Evolutionary conservation across 495 filamentous ascomycete species (phyloP).

Genomic region (Talaromyces ruber): DNA sequence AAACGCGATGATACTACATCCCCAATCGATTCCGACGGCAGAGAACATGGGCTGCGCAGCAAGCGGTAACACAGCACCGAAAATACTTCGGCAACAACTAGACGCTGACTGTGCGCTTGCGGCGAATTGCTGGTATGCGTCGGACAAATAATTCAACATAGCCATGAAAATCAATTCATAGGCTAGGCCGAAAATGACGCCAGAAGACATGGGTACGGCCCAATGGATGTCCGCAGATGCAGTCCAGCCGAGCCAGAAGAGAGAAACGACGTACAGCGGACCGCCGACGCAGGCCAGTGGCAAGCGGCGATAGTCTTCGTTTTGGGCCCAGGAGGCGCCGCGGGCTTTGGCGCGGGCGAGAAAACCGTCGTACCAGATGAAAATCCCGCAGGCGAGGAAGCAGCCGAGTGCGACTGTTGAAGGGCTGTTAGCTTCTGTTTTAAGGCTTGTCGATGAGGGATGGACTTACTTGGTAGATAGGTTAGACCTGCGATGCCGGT

Average conservation of each 20-base stretch:
- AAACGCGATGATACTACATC: constrained; percentile 32
- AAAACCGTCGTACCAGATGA: constrained; percentile 31
- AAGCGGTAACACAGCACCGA: constrained; percentile 34
- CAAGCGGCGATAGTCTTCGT: constrained; percentile 31
- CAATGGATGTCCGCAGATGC: constrained; percentile 27
- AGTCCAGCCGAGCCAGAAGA: constrained; percentile 34
- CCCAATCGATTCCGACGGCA: constrained; percentile 33
- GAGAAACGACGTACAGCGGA: constrained; percentile 27
- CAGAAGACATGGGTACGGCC: constrained; percentile 29
- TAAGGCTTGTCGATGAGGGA: not conserved
- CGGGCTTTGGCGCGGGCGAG: constrained; percentile 25
- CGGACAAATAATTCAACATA: constrained; percentile 37
- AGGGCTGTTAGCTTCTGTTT: not conserved
- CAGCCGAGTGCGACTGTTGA: constrained; percentile 24
- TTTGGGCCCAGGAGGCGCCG: constrained; percentile 24
- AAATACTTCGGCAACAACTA: constrained; percentile 28
- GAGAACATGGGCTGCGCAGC: constrained; percentile 32
- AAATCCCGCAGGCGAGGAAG: constrained; percentile 21
- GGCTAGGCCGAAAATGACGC: constrained; percentile 31
- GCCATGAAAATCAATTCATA: constrained; percentile 38
- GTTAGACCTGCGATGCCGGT: constrained; percentile 23
- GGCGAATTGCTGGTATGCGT: constrained; percentile 35
- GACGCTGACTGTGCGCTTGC: constrained; percentile 34
- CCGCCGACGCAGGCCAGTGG: constrained; percentile 33
- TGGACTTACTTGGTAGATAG: constrained; percentile 26